Conservation (phyloP, 352 stramenopile genomes). For the Thalassiosira allenii region DNA sequence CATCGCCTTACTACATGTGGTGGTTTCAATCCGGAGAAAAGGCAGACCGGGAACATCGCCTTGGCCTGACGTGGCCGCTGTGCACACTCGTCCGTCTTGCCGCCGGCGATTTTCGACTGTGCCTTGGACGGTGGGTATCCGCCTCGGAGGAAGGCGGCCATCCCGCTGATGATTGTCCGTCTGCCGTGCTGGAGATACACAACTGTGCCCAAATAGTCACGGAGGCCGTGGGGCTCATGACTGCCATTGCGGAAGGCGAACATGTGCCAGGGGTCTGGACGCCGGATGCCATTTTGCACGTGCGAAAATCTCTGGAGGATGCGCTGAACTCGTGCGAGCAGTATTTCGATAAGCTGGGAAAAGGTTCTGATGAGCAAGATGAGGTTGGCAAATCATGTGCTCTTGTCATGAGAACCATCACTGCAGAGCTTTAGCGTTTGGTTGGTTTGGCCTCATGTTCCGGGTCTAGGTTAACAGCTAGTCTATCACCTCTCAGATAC, state of each 20-base stretch:
- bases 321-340: slow-evolving; percentile 54
- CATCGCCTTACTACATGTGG: slow-evolving; percentile 12
- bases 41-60: neutral
- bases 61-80: slow-evolving; percentile 48
- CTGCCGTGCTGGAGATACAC: slow-evolving; percentile 29
- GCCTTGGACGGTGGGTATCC: slow-evolving; percentile 42
- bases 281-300: slow-evolving; percentile 55
- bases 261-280: slow-evolving; percentile 16
- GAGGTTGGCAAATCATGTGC: slow-evolving; percentile 45
- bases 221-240: slow-evolving; percentile 55
- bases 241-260: slow-evolving; percentile 34
- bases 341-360: slow-evolving; percentile 29
- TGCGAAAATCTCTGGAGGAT: slow-evolving; percentile 58
- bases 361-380: slow-evolving; percentile 1
- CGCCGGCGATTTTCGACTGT: slow-evolving; percentile 54
- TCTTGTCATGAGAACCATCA: slow-evolving; percentile 43
- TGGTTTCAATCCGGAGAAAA: slow-evolving; percentile 30
- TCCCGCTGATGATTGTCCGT: neutral
- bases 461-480: too few relatives aligned
- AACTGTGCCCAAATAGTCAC: slow-evolving; percentile 32
- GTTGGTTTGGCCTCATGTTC: too few relatives aligned
- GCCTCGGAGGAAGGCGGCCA: slow-evolving; percentile 13
- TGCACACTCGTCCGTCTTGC: slow-evolving; percentile 52
- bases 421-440: slow-evolving; percentile 50
- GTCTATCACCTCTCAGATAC: too few relatives aligned